A percentile compares a stretch with the other conserved stretches of the same genome.
Evolutionary conservation across 1,139 yeast species (phyloP).

Genomic region (Magnusiomyces fungicola): DNA sequence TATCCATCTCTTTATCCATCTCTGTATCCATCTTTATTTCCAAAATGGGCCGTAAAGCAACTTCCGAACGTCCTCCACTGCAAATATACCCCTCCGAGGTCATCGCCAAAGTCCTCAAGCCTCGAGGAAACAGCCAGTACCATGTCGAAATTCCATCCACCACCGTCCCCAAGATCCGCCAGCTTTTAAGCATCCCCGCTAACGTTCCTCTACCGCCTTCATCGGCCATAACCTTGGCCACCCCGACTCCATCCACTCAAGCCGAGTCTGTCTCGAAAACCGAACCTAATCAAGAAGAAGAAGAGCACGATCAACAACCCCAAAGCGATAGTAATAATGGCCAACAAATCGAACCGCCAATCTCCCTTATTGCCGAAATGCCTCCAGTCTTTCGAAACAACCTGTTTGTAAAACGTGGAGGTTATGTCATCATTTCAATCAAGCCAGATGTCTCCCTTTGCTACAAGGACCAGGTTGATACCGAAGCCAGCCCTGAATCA

Average conservation of each 20-base stretch:
- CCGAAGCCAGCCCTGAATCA: not conserved
- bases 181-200: constrained; percentile 11
- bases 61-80: constrained; percentile 24
- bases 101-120: constrained; percentile 27
- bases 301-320: constrained; percentile 3
- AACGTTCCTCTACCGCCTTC: constrained; percentile 15
- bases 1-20: no score
- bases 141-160: constrained; percentile 27
- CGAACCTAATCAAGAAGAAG: constrained; percentile 15
- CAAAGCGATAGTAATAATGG: no score
- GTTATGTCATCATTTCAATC: constrained; percentile 30
- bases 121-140: constrained; percentile 31
- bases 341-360: constrained; percentile 1
- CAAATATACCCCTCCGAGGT: constrained; percentile 26
- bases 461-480: not conserved
- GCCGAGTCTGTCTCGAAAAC: constrained; percentile 12
- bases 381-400: constrained; percentile 35
- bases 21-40: no score
- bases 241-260: not conserved
- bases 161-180: constrained; percentile 16
- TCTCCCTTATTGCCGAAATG: constrained; percentile 25
- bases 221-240: not conserved
- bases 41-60: constrained; percentile 23
- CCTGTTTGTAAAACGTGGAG: constrained; percentile 35
- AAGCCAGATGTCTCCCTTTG: constrained; percentile 20